Conservation (phyloP, 2,329 filamentous ascomycete species). For the Exophiala bonariae region DNA sequence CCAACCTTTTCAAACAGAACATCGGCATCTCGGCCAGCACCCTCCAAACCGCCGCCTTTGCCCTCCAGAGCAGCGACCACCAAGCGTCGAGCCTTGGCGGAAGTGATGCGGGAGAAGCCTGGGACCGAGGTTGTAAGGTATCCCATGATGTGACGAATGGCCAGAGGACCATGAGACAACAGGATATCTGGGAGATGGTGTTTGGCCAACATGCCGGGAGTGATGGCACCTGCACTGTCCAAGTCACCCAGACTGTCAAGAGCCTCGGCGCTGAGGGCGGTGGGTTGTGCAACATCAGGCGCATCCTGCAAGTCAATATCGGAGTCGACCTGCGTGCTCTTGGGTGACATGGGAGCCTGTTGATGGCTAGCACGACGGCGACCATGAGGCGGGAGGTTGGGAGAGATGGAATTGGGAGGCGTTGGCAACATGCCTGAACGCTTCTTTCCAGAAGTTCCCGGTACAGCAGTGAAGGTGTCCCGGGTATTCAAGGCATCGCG, state of each 20-base stretch:
- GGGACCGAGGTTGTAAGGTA: constrained; percentile 91
- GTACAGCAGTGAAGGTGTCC: constrained; percentile 37
- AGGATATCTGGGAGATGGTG: constrained; percentile 89
- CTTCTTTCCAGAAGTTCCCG: constrained; percentile 26
- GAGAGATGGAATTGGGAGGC: constrained; percentile 93
- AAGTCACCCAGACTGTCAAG: constrained; percentile 53
- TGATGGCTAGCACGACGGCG: constrained; percentile 61
- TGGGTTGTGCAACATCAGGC: constrained; percentile 49
- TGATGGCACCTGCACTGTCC: constrained; percentile 81
- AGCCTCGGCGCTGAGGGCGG: constrained; percentile 43
- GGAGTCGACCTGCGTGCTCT: constrained; percentile 66
- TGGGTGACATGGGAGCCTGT: constrained; percentile 38
- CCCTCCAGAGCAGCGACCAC: constrained; percentile 92
- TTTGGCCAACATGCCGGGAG: constrained; percentile 79
- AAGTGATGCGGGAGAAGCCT: constrained; percentile 81
- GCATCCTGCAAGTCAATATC: constrained; percentile 82
- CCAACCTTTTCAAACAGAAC: constrained; percentile 85
- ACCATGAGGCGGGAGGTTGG: constrained; percentile 77
- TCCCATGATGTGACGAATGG: constrained; percentile 93
- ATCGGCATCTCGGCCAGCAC: constrained; percentile 57
- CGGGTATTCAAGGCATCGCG: constrained; percentile 37
- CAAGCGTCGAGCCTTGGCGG: constrained; percentile 82
- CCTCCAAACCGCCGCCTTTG: constrained; percentile 58
- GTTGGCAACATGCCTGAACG: constrained; percentile 65
- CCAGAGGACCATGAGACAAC: constrained; percentile 82